Base-by-base conservation (phyloP, 1,139 yeast species). In the Lodderomyces metapsilosis region DNA sequence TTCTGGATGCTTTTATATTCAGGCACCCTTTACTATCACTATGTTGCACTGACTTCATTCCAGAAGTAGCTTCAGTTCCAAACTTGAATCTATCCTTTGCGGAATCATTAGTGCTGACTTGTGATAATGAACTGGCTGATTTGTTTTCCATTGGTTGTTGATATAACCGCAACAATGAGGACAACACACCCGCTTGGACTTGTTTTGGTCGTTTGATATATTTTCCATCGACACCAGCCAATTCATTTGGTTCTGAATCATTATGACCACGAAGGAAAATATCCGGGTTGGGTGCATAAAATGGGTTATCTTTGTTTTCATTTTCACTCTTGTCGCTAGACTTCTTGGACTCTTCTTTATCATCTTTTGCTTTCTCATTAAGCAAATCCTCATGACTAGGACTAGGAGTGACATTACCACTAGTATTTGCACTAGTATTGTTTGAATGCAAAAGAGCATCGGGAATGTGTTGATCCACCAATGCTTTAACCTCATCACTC, bases 121-220 rank as follows among this genome's bases (percentile, higher is more conserved):
- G 36, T 4, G 37, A 43, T n/a, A 46, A 44, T 18, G 52, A 44
- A 21, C 45, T 35, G 13, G 48, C 36, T 11, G 74, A 66, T 43
- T 61, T 64, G 13, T 42, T 48, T 9, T 61, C 68, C n/a, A 61
- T 56, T 0, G 64, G 68, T 43, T 65, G 61, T 46, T 78, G 82
- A 53, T 88, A 87, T 42, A 88, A 69, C 50, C 81, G 77, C 47
- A 88, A 68, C 47, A 88, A 68, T 2, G 91, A 80, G 0, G 95
- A 86, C 27, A 88, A 71, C 13, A 88, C 91, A 56, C 96, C 96
- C 21, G 88, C 88, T 49, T 84, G 84, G 5, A 87, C 88, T 41
- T 76, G 78, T 34, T 74, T 67, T 0, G 95, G 95, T 0, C 89
- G 89, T 0, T 88, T 80, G 6, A 86, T 70, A 43, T 68, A 62